Evolutionary conservation across 2,329 filamentous ascomycete genomes (phyloP).

Genomic region (Cytospora schulzeri): DNA sequence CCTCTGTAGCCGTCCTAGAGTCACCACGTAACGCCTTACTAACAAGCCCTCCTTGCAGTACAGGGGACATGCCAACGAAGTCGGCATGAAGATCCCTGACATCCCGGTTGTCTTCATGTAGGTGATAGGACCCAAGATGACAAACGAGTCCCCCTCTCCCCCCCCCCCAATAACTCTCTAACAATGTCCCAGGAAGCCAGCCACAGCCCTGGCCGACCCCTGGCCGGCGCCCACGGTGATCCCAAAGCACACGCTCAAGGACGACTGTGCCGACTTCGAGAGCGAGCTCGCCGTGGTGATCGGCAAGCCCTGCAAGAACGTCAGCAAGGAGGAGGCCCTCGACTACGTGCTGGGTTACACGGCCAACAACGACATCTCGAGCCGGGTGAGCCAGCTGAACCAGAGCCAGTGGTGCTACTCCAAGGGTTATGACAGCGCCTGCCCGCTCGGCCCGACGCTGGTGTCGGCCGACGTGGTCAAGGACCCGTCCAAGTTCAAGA

Average conservation of each 20-base stretch:
- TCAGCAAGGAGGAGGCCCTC: slow-evolving; percentile 56
- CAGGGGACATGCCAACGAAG: slow-evolving; percentile 53
- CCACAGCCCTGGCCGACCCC: slow-evolving; percentile 55
- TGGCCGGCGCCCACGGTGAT: slow-evolving; percentile 54
- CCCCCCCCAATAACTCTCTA: neutral
- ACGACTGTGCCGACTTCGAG: slow-evolving; percentile 61
- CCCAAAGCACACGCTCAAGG: slow-evolving; percentile 54
- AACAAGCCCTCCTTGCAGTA: slow-evolving; percentile 36
- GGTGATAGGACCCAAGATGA: neutral
- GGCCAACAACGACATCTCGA: slow-evolving; percentile 62
- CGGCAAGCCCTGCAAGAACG: slow-evolving; percentile 53
- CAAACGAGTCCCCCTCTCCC: no score
- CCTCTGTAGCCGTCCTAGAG: no score
- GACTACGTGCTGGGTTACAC: slow-evolving; percentile 64
- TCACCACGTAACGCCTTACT: neutral
- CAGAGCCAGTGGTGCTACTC: slow-evolving; percentile 60
- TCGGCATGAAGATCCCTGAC: slow-evolving; percentile 52
- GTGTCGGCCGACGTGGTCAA: slow-evolving; percentile 47
- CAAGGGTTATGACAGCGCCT: slow-evolving; percentile 60
- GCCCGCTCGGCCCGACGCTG: slow-evolving; percentile 55
- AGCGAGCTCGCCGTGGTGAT: slow-evolving; percentile 61
- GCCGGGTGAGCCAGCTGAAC: slow-evolving; percentile 56
- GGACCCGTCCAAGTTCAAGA: slow-evolving; percentile 43
- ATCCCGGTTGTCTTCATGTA: slow-evolving; percentile 59
- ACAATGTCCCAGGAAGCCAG: slow-evolving; percentile 47